Evolutionary conservation across 192 early-diverging fungal genomes (phyloP).

Genomic region (Radiomyces spectabilis): DNA sequence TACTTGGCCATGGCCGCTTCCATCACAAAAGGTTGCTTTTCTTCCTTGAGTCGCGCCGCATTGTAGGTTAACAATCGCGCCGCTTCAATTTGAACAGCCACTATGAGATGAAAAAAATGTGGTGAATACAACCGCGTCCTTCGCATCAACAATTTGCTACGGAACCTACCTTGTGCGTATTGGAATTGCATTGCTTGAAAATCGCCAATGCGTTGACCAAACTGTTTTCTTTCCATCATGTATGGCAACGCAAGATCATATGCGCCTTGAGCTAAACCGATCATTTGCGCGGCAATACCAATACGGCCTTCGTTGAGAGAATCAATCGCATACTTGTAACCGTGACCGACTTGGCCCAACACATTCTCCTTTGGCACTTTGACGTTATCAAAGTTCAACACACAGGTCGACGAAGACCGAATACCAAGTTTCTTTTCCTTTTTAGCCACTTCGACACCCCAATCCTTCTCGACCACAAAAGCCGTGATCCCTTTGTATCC

Average conservation of each 20-base stretch:
- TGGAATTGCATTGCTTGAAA: constrained; percentile 65
- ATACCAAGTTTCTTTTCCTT: constrained; percentile 97
- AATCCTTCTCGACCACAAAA: constrained; percentile 82
- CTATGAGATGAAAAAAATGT: not conserved
- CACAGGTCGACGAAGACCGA: constrained; percentile 85
- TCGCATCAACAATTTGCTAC: no score
- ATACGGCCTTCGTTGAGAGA: constrained; percentile 62
- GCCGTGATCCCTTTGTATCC: constrained; percentile 87
- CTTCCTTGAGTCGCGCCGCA: constrained; percentile 85
- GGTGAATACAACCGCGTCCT: no score
- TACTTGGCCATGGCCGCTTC: constrained; percentile 97
- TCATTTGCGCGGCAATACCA: constrained; percentile 45
- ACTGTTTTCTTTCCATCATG: constrained; percentile 90
- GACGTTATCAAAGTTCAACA: constrained; percentile 80
- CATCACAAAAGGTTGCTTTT: constrained; percentile 83
- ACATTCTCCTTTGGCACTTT: constrained; percentile 72
- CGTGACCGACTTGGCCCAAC: constrained; percentile 84
- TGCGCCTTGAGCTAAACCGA: constrained; percentile 89
- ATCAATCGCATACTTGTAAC: constrained; percentile 95
- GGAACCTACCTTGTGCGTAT: constrained; percentile 37
- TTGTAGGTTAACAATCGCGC: constrained; percentile 92
- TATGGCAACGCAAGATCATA: constrained; percentile 81
- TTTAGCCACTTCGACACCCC: constrained; percentile 62
- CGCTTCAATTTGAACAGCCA: constrained; percentile 90
- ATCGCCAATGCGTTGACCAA: constrained; percentile 67